Conservation (phyloP, 2,329 filamentous ascomycete genomes). For the Aquanectria penicillioides region DNA sequence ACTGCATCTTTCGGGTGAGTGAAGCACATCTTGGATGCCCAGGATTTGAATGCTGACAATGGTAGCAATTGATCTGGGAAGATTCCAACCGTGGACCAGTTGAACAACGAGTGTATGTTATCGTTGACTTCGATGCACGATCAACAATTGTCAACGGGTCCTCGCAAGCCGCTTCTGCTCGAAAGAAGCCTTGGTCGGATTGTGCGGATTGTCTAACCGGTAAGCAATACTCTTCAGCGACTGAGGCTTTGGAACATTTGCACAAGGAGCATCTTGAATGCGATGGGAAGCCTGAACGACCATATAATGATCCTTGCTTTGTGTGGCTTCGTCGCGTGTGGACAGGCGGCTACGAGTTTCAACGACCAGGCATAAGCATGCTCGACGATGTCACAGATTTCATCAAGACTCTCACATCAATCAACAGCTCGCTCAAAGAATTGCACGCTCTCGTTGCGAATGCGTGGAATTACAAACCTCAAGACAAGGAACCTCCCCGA, state of each 20-base stretch:
- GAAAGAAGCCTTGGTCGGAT: not conserved
- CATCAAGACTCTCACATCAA: not conserved
- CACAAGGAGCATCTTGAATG: not conserved
- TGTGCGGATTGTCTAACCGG: not conserved
- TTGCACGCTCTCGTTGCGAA: not conserved
- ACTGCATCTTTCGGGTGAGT: constrained; percentile 29
- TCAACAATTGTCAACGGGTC: not conserved
- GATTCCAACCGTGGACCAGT: not conserved
- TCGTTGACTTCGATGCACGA: not conserved
- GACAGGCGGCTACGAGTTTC: not conserved
- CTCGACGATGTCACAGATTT: not conserved
- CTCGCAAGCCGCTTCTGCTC: not conserved
- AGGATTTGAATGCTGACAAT: too few species aligned
- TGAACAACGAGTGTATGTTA: not conserved
- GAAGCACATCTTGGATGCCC: not conserved
- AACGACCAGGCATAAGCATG: not conserved
- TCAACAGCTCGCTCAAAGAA: not conserved
- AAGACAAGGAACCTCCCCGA: not conserved
- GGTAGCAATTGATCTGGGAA: too few species aligned
- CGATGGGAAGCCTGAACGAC: not conserved
- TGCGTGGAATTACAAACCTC: not conserved
- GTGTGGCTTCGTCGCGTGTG: not conserved
- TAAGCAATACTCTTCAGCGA: not conserved
- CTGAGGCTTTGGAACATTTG: not conserved
- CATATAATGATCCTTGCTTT: not conserved